Evolutionary conservation across 305 asterid species (phyloP).

Genomic region (Rubia tinctorum): DNA sequence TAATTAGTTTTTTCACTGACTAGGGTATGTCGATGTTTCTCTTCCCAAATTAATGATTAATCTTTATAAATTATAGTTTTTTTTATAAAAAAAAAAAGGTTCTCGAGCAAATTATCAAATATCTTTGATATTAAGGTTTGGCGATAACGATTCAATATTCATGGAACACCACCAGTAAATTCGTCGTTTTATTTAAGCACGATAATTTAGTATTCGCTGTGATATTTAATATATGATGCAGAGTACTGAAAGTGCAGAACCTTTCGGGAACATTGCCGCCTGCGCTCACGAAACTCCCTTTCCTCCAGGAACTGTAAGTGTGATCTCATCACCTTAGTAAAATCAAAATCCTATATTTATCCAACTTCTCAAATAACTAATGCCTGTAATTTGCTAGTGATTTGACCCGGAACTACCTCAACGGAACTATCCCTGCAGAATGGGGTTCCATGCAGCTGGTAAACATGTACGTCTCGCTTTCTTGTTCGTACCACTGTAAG

Average conservation of each 20-base stretch:
- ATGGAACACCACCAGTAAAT: too few relatives aligned
- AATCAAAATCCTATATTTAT: neutral
- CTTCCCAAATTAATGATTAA: too few relatives aligned
- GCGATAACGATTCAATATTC: too few relatives aligned
- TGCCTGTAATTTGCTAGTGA: slow-evolving; percentile 34
- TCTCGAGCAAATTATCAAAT: too few relatives aligned
- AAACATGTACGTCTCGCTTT: slow-evolving; percentile 41
- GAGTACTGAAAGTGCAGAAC: slow-evolving; percentile 44
- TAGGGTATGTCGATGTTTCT: too few relatives aligned
- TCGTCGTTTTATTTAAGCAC: too few relatives aligned
- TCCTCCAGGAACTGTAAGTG: slow-evolving; percentile 49
- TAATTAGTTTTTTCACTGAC: too few relatives aligned
- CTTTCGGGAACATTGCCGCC: slow-evolving; percentile 52
- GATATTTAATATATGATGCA: slow-evolving; percentile 19
- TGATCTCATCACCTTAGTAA: neutral
- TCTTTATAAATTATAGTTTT: too few relatives aligned
- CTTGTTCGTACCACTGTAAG: neutral
- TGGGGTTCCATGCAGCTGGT: slow-evolving; percentile 64
- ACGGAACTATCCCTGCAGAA: slow-evolving; percentile 65
- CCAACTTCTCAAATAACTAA: neutral
- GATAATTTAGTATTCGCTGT: too few relatives aligned
- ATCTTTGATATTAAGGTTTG: too few relatives aligned
- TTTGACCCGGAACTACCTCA: slow-evolving; percentile 58
- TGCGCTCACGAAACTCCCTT: slow-evolving; percentile 48
- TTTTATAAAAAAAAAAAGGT: too few relatives aligned